Base-by-base conservation (phyloP, 2,329 filamentous ascomycete genomes). In the Paraphaeosphaeria sporulosa region DNA sequence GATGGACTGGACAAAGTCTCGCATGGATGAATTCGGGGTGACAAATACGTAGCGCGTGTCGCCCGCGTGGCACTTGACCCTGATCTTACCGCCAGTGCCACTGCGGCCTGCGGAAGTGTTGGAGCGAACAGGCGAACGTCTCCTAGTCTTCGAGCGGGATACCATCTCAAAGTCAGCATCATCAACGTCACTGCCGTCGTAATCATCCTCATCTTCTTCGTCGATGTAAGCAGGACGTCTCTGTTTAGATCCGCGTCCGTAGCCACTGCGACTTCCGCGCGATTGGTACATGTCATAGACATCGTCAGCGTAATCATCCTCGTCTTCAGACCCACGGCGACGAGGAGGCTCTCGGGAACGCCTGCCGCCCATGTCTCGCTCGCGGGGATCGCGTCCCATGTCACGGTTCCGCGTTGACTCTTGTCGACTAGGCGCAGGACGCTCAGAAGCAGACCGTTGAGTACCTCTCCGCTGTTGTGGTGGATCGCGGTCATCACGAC, bases 31-130 rank as follows among this genome's bases (percentile, higher is more conserved):
- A 2, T 87, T 86, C 0, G 89, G 82, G 8, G 87, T 87, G 55
- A 97, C 88, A 86, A 97, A 93, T 65, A 98, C 91, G 77, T 97
- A 97, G 61, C 96, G 89, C 34, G 93, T 95, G 73, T 99, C 95
- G 1, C 87, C 80, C 3, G 85, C 89, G 74, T 98, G 94, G 1
- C 97, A 93, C 82, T 99, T 99, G 76, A 97, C 89, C 40, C 94
- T 88, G 65, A 98, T 89, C 78, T 94, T 82, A 64, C 87, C 87
- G 59, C 95, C 83, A 32, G 61, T 59, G 34, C 66, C 69, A 32
- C 67, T 62, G 7, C 92, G 90, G 1, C 87, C 86, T 47, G 74
- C 72, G 10, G 76, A 74, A 15, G 69, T 72, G 13, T 65, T 67
- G 15, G 73, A 76, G 53, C 74, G 79, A 73, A 50, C 81, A 79